Base-by-base conservation (phyloP, 768 basidiomycete genomes). In the Boletus reticuloceps region DNA sequence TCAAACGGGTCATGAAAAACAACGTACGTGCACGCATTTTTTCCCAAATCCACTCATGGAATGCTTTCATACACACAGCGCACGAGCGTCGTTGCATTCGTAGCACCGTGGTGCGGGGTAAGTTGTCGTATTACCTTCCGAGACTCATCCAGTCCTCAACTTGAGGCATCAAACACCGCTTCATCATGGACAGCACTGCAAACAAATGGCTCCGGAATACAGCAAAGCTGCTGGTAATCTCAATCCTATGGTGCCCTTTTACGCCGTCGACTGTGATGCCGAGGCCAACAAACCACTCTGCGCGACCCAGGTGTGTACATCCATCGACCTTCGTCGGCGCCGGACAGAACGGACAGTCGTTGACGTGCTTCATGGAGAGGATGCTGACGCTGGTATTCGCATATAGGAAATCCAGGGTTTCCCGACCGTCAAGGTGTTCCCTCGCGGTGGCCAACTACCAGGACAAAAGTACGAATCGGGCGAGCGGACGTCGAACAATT, bases 101-200 rank as follows among this genome's bases (percentile, higher is more conserved):
- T 94, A 13, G 94, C 94, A n/a, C 90, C 93, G 5, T 96, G 94
- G 94, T 94, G 90, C 65, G 90, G 89, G 60, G 89, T 91, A 69
- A 68, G 88, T 60, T 37, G 34, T 10, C n/a, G 19, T 27, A 11
- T 34, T 8, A 32, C 11, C 11, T 46, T 20, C 25, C 47, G 2
- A 41, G 6, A 22, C 36, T 25, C 16, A 6, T 20, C 5, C 32
- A 12, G 16, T 10, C 19, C 29, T 37, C 47, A 38, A 14, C 10
- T 8, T 1, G 36, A 29, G 27, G 27, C 9, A 7, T 16, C 40
- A 14, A 19, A 11, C 10, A 17, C 16, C 39, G 25, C 5, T 25
- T 25, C 5, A 25, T 25, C 25, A 11, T 41, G 2, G 9, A 25
- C 22, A 67, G 86, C 90, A 97, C 65, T 97, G 94, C 68, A 84